Conservation (phyloP, 1,139 yeast genomes). For the Saccharomyces hybrid region DNA sequence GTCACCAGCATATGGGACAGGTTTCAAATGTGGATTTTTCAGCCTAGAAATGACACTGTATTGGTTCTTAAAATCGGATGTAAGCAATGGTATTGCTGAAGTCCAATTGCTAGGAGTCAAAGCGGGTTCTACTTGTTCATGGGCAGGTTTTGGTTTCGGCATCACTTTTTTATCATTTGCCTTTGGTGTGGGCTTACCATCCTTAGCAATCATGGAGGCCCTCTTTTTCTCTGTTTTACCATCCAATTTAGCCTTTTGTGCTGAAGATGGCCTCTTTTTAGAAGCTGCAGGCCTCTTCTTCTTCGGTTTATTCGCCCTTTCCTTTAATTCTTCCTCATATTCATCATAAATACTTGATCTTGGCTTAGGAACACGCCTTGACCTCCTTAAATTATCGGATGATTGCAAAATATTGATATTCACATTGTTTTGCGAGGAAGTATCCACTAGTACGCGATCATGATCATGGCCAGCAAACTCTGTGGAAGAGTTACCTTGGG, state of each 20-base stretch:
- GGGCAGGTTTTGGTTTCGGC: conserved; percentile 2
- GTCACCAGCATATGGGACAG: conserved; percentile 42
- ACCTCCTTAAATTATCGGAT: background rate
- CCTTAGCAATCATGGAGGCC: background rate
- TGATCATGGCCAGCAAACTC: background rate
- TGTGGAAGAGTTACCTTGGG: background rate
- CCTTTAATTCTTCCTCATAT: background rate
- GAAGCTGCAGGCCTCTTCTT: conserved; percentile 1
- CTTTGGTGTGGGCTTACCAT: background rate
- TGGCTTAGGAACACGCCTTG: conserved; percentile 1
- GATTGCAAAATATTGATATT: background rate
- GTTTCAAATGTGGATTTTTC: conserved; percentile 28
- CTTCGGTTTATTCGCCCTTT: background rate
- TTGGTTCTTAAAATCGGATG: conserved; percentile 25
- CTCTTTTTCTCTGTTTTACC: background rate
- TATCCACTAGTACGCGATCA: background rate
- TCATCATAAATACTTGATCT: background rate
- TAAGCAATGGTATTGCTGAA: conserved; percentile 23
- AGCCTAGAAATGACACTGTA: conserved; percentile 26
- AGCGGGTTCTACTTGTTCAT: conserved; percentile 15
- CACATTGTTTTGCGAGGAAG: background rate
- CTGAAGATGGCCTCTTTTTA: conserved; percentile 1
- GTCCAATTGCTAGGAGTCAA: conserved; percentile 21
- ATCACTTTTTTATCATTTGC: background rate
- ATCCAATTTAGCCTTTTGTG: background rate